Evolutionary conservation across 768 basidiomycete genomes (phyloP).

Genomic region (Lepiota brunneoincarnata): DNA sequence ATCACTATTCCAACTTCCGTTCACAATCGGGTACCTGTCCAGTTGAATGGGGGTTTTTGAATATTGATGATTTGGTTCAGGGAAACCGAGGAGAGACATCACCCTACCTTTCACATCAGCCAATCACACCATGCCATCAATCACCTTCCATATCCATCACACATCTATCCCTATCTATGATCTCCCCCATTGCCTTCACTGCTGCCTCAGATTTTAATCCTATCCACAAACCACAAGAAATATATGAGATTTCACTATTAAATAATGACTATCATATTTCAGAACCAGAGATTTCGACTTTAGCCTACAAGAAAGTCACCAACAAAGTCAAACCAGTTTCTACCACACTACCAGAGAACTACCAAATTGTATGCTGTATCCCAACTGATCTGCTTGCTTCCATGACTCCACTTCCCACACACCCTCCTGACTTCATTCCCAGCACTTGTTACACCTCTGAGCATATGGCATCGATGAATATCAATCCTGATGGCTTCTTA

Average conservation of each 20-base stretch:
- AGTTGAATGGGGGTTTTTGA: background rate
- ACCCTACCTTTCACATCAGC: no score
- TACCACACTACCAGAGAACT: background rate
- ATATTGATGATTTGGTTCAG: background rate
- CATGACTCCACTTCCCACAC: background rate
- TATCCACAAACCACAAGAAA: no score
- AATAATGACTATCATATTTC: no score
- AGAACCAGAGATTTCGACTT: no score
- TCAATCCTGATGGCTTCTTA: no score
- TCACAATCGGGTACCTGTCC: background rate
- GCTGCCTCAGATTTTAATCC: no score
- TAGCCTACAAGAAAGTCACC: slow-evolving; percentile 9
- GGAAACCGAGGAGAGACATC: slow-evolving; percentile 1
- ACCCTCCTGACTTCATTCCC: background rate
- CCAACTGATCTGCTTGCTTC: background rate
- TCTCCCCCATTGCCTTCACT: no score
- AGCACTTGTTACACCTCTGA: slow-evolving; percentile 1
- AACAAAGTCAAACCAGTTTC: background rate
- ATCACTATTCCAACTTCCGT: background rate
- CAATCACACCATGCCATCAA: no score
- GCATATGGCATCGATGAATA: background rate
- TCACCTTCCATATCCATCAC: no score
- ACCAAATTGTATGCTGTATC: slow-evolving; percentile 2
- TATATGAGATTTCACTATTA: no score
- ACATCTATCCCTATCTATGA: no score